A percentile compares a stretch with the other conserved stretches of the same genome.
phyloP scores from a whole-genome alignment of 1,139 yeast genomes.

The Kurtzmaniella quercitrusa region DNA sequence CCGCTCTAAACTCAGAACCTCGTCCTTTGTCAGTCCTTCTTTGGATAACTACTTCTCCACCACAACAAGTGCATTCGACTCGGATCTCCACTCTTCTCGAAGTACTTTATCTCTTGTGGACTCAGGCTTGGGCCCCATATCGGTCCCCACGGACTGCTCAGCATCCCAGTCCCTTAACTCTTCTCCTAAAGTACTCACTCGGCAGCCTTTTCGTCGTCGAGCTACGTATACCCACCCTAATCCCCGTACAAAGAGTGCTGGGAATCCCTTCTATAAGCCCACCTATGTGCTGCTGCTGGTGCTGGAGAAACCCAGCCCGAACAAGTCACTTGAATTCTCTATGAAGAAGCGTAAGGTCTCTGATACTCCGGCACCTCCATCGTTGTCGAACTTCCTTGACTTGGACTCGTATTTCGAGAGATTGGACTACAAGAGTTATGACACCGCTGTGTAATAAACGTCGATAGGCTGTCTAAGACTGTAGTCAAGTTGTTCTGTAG shows the following conservation, averaged over 20 bases:
- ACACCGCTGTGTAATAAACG: conserved; percentile 1
- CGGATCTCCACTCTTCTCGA: neutral
- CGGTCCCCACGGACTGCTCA: neutral
- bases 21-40: neutral
- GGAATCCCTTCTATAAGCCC: conserved; percentile 13
- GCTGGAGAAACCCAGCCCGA: neutral
- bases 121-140: neutral
- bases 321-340: neutral
- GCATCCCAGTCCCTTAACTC: conserved; percentile 8
- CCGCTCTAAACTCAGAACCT: neutral
- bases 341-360: conserved; percentile 7
- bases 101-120: neutral
- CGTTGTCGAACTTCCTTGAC: neutral
- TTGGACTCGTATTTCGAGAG: conserved; percentile 1
- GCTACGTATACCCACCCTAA: conserved; percentile 5
- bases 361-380: neutral
- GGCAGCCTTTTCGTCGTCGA: conserved; percentile 4
- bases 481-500: neutral
- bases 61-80: neutral
- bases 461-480: too few species aligned
- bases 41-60: neutral
- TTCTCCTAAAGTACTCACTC: conserved; percentile 7
- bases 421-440: conserved; percentile 3
- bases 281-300: conserved; percentile 3
- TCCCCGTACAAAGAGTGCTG: conserved; percentile 6